Evolutionary conservation across 1,284 basidiomycete genomes (phyloP).

Genomic region (Ustilago shanxiensis): DNA sequence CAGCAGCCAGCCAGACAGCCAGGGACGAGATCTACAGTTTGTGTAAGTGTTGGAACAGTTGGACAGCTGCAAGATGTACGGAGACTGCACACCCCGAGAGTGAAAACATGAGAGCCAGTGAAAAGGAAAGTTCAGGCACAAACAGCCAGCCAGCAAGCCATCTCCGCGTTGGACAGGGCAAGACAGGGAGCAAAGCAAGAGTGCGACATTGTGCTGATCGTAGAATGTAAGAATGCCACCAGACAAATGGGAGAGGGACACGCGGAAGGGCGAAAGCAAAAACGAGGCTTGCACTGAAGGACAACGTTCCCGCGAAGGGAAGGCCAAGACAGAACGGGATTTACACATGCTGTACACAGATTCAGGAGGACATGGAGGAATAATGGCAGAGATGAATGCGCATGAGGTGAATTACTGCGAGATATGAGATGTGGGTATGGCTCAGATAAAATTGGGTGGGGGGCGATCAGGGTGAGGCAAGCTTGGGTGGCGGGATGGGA

Average conservation of each 20-base stretch:
- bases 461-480: not conserved
- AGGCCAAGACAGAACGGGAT: conserved; percentile 21
- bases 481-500: conserved; percentile 23
- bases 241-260: not conserved
- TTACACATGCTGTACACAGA: not conserved
- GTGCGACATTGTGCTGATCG: conserved; percentile 17
- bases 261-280: not conserved
- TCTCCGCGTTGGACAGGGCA: no score
- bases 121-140: conserved; percentile 23
- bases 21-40: conserved; percentile 11
- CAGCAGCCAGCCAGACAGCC: not conserved
- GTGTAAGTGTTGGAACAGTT: conserved; percentile 16
- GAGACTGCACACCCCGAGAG: conserved; percentile 7
- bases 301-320: not conserved
- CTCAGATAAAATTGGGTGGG: not conserved
- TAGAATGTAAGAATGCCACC: conserved; percentile 6
- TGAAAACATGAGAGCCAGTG: no score
- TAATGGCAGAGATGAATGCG: conserved; percentile 17
- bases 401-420: conserved; percentile 2
- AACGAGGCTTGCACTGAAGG: conserved; percentile 3
- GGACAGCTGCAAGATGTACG: conserved; percentile 22
- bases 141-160: conserved; percentile 12
- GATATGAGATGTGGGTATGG: conserved; percentile 1
- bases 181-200: not conserved
- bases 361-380: no score